These are phyloP conservation scores for Wickerhamiella allomyrinae DNA, from an alignment of 805 yeast species.

Conservation along the genomic window DNA sequence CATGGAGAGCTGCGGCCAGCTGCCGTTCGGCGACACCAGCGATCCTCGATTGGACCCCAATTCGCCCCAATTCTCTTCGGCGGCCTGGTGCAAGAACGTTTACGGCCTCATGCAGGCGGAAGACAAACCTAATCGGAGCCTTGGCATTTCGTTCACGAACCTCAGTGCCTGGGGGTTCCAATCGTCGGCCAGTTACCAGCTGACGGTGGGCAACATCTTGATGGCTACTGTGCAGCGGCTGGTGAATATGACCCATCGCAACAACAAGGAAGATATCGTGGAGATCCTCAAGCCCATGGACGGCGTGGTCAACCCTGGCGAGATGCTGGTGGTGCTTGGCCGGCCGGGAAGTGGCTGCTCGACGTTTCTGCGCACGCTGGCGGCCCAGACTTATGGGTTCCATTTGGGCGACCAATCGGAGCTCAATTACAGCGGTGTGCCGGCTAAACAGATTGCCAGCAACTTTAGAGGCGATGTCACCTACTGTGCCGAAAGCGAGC, in stretches of 20 bases:
- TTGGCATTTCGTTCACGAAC: constrained; percentile 47
- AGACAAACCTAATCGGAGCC: constrained; percentile 41
- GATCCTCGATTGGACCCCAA: constrained; percentile 46
- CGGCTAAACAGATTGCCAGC: constrained; percentile 44
- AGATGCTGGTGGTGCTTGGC: constrained; percentile 53
- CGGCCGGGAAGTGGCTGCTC: constrained; percentile 77
- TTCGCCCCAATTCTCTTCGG: constrained; percentile 38
- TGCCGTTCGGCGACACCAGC: constrained; percentile 2
- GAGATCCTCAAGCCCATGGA: constrained; percentile 20
- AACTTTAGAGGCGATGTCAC: constrained; percentile 37
- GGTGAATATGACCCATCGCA: constrained; percentile 5
- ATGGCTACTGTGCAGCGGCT: constrained; percentile 21
- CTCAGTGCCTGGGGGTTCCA: constrained; percentile 39
- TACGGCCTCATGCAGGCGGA: constrained; percentile 37
- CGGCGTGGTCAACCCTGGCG: constrained; percentile 44
- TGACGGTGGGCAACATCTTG: constrained; percentile 36
- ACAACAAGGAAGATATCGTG: constrained; percentile 3
- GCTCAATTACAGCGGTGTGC: constrained; percentile 46
- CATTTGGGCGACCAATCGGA: constrained; percentile 36
- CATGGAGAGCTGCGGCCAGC: neutral
- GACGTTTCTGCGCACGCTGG: constrained; percentile 47
- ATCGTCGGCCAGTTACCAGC: constrained; percentile 45
- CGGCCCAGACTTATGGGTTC: constrained; percentile 39
- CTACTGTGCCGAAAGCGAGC: constrained; percentile 37
- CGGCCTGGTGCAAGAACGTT: constrained; percentile 52